These are phyloP conservation scores for Moricandia moricandioides DNA, from an alignment of 345 rosid species.

Conservation along the genomic window DNA sequence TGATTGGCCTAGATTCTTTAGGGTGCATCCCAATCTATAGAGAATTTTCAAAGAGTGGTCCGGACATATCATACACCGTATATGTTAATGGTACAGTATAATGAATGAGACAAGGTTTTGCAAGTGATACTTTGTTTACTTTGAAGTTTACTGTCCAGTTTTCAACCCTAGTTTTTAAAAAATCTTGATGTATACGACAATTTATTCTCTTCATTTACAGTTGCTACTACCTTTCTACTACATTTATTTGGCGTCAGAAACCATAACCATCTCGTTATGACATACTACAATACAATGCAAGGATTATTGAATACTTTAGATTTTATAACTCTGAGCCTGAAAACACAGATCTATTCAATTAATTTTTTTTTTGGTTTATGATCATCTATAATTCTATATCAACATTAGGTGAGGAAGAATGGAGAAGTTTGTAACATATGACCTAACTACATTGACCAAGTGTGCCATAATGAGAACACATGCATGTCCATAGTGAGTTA, in stretches of 20 bases:
- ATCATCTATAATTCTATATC: no score
- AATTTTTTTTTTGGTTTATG: no score
- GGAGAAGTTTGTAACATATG: background rate
- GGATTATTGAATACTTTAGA: no score
- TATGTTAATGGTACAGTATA: background rate
- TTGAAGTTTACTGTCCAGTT: background rate
- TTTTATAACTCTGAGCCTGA: no score
- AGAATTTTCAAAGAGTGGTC: background rate
- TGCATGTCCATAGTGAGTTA: background rate
- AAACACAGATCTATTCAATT: no score
- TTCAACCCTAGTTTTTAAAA: background rate
- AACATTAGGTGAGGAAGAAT: background rate
- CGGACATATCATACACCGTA: background rate
- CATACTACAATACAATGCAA: no score
- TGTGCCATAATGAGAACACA: background rate
- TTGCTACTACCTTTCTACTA: background rate
- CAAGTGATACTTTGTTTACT: background rate
- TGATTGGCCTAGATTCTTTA: slow-evolving; percentile 10
- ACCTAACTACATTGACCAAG: background rate
- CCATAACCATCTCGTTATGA: background rate
- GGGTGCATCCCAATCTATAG: background rate
- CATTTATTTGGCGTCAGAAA: background rate
- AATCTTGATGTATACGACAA: background rate
- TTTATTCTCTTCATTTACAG: background rate
- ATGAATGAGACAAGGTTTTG: background rate